Percentiles rank a stretch among this genome's conserved stretches.
Evolutionary conservation across 805 yeast genomes (phyloP).

Genomic region (Candida nanaspora): DNA sequence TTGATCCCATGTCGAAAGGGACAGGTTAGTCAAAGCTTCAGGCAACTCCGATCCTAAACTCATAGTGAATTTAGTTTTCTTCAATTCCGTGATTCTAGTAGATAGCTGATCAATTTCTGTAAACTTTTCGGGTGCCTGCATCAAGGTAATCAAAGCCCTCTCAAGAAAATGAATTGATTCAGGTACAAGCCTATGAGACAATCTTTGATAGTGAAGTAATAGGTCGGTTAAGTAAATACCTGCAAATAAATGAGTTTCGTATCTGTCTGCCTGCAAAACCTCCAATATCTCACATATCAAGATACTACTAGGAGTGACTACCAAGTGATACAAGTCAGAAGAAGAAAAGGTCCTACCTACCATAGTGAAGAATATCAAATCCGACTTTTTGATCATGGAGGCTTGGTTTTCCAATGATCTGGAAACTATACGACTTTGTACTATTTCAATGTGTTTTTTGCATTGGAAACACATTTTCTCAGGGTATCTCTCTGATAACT

Average conservation of each 20-base stretch:
- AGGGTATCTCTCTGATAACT: slow-evolving; percentile 58
- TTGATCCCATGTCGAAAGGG: slow-evolving; percentile 9
- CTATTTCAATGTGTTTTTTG: slow-evolving; percentile 47
- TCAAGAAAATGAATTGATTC: slow-evolving; percentile 61
- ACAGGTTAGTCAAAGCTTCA: slow-evolving; percentile 3
- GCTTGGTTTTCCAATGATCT: slow-evolving; percentile 14
- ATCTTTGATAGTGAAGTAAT: slow-evolving; percentile 63
- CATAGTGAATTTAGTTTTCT: slow-evolving; percentile 14
- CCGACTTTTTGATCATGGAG: slow-evolving; percentile 36
- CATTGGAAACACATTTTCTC: slow-evolving; percentile 54
- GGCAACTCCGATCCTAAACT: slow-evolving; percentile 9
- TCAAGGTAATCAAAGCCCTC: slow-evolving; percentile 37
- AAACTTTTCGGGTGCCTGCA: slow-evolving; percentile 28
- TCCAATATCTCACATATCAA: slow-evolving; percentile 66
- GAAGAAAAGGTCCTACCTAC: slow-evolving; percentile 83
- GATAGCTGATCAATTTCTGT: slow-evolving; percentile 11
- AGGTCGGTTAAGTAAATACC: slow-evolving; percentile 65
- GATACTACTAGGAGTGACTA: slow-evolving; percentile 77
- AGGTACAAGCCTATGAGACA: slow-evolving; percentile 77
- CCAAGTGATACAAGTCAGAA: slow-evolving; percentile 90
- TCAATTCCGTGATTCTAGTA: slow-evolving; percentile 11
- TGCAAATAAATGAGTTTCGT: slow-evolving; percentile 30
- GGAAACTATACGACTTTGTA: slow-evolving; percentile 45
- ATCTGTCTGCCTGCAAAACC: slow-evolving; percentile 31
- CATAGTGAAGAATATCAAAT: slow-evolving; percentile 59